Evolutionary conservation across 371 early-diverging fungal genomes (phyloP), one percentile per base, ranked within the genome.

Genomic region (Mucor sp.): DNA sequence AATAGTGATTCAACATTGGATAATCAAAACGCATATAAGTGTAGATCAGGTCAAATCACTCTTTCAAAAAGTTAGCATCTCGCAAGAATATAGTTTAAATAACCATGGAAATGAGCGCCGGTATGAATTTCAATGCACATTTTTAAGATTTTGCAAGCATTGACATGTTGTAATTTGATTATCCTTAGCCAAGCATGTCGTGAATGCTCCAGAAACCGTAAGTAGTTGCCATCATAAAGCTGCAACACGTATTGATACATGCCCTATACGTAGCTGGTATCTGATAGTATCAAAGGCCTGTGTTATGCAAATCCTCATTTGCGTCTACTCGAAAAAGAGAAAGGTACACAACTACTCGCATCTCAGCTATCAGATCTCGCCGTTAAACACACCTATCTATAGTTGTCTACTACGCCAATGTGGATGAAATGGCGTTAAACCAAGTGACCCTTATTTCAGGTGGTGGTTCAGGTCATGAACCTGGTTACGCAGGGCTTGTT

Each of bases 401-500:
- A 78, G 89, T 91, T 53, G 76, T 90, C 19, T 89, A 79, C 61
- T 62, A 75, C 63, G 79, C 82, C 28, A 75, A 88, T 62, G 77
- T 87, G 11, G 85, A 86, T 6, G 58, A 56, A 17, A 69, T 86
- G 57, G 87, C 87, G 60, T 60, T 71, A 28, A 66, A 79, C 25
- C 91, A 91, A 69, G 94, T 93, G 47, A 89, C 94, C 5, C 70
- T 94, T 15, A 78, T 94, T 56, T 89, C 91, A 63, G 95, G 95
- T 32, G 95, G 95, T 37, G 93, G 94, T 37, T 76, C 89, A 48
- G 95, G 95, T 23, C 95, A 95, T 76, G 95, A 95, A 74, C 95
- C 95, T 6, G 83, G 93, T 2, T 92, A 90, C 65, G 86, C 89
- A 15, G 94, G 92, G 1, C 91, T 84, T 61, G 90, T 94, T 4